phyloP scores from a whole-genome alignment of 2,329 filamentous ascomycete genomes.

The Colletotrichum godetiae region DNA sequence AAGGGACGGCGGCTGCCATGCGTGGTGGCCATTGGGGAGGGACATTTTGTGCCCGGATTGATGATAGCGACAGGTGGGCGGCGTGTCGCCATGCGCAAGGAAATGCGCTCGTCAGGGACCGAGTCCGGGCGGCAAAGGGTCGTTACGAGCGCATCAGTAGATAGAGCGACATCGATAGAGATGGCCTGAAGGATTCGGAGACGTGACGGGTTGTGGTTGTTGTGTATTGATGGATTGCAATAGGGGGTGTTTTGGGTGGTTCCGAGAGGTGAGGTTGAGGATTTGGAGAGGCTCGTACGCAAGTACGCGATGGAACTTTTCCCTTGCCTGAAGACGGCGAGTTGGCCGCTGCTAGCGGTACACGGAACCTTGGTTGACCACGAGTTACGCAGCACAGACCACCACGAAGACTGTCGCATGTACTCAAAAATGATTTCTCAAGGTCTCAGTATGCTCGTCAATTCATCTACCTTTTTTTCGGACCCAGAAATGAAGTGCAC shows the following conservation, averaged over 20 bases:
- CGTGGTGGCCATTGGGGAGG: conserved; percentile 72
- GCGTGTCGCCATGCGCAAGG: conserved; percentile 66
- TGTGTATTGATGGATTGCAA: conserved; percentile 64
- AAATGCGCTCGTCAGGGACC: conserved; percentile 63
- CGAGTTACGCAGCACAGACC: not conserved
- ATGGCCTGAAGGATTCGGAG: conserved; percentile 57
- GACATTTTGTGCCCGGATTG: conserved; percentile 70
- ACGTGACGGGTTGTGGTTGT: conserved; percentile 53
- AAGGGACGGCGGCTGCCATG: conserved; percentile 71
- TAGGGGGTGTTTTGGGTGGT: conserved; percentile 61
- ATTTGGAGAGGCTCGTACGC: conserved; percentile 51
- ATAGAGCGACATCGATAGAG: conserved; percentile 64
- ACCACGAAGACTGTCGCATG: conserved; percentile 7
- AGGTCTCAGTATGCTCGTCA: not conserved
- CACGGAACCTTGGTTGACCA: conserved; percentile 17
- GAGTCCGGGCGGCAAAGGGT: conserved; percentile 56
- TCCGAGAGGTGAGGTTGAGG: conserved; percentile 68
- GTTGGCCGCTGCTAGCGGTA: conserved; percentile 30
- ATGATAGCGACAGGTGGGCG: conserved; percentile 60
- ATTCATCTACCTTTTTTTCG: conserved; percentile 20
- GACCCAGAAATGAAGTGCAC: conserved; percentile 29
- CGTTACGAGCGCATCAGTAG: conserved; percentile 61
- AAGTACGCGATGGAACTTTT: conserved; percentile 36
- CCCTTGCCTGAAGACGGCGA: conserved; percentile 35
- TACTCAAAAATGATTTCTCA: not conserved